phyloP scores from a whole-genome alignment of 139 green algal species.

The Haematococcus lacustris region DNA sequence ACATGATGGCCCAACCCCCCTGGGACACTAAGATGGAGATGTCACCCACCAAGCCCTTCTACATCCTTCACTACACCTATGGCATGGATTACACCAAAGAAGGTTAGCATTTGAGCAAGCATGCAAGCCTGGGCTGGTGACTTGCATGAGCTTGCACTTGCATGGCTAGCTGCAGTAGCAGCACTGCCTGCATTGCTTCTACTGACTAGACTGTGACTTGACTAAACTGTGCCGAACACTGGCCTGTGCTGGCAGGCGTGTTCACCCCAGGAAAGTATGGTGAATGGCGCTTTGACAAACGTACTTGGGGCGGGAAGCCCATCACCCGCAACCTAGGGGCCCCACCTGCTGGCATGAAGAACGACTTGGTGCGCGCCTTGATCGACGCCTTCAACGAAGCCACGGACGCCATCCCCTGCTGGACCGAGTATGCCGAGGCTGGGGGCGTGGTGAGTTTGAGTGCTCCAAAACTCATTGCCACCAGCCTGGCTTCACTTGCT shows the following conservation, averaged over 20 bases:
- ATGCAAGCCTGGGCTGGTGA: no score
- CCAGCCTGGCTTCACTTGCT: background rate
- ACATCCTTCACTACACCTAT: constrained; percentile 98
- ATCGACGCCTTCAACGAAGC: constrained; percentile 61
- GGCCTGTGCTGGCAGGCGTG: no score
- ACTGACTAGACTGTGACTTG: no score
- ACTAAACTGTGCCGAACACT: no score
- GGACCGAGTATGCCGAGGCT: constrained; percentile 67
- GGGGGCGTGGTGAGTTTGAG: constrained; percentile 20
- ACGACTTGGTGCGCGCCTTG: constrained; percentile 67
- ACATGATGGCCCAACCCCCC: constrained; percentile 72
- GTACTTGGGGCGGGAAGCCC: constrained; percentile 56
- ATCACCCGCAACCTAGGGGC: constrained; percentile 51
- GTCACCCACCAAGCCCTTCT: constrained; percentile 45
- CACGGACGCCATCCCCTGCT: constrained; percentile 54
- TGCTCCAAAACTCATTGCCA: background rate
- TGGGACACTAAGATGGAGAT: constrained; percentile 70
- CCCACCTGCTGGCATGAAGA: constrained; percentile 66
- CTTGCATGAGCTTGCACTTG: no score
- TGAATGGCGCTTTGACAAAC: constrained; percentile 94
- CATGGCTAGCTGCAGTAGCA: no score
- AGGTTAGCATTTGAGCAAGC: constrained; percentile 26
- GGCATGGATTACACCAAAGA: constrained; percentile 82
- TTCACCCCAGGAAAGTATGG: constrained; percentile 81
- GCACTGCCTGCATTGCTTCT: no score